These are phyloP conservation scores for Tylopilus plumbeoviolaceoides DNA, from an alignment of 768 basidiomycete genomes.

Conservation along the genomic window DNA sequence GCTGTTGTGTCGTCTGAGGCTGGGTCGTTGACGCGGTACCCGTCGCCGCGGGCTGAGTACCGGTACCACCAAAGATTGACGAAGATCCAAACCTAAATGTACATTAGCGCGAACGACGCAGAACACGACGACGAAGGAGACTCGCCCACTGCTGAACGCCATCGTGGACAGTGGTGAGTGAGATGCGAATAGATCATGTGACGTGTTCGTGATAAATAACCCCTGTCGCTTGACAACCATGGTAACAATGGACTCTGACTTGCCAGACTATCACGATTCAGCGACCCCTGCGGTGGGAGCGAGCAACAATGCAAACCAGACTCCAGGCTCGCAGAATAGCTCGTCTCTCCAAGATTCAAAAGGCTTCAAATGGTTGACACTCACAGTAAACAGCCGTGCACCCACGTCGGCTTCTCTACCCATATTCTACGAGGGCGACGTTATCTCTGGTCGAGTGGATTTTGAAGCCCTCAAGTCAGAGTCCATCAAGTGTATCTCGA, in stretches of 20 bases:
- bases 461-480: conserved; percentile 48
- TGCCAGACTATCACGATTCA: conserved; percentile 20
- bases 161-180: conserved; percentile 3
- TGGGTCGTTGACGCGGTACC: conserved; percentile 12
- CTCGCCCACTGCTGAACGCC: conserved; percentile 21
- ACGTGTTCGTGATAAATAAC: conserved; percentile 6
- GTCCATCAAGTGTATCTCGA: conserved; percentile 43
- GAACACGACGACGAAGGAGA: background rate
- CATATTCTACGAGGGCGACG: conserved; percentile 45
- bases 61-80: conserved; percentile 21
- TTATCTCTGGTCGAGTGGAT: conserved; percentile 47
- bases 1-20: conserved; percentile 21
- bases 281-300: background rate
- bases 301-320: background rate
- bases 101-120: conserved; percentile 4
- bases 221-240: conserved; percentile 9
- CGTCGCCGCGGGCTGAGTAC: conserved; percentile 25
- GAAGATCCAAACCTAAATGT: conserved; percentile 35
- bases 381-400: conserved; percentile 43
- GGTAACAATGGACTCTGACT: conserved; percentile 9
- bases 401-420: conserved; percentile 37
- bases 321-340: conserved; percentile 33
- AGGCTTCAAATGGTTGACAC: conserved; percentile 42
- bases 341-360: conserved; percentile 42
- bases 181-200: conserved; percentile 10